These are phyloP conservation scores for Moniliophthora roreri DNA, from an alignment of 1,284 basidiomycete species.

Conservation along the genomic window DNA sequence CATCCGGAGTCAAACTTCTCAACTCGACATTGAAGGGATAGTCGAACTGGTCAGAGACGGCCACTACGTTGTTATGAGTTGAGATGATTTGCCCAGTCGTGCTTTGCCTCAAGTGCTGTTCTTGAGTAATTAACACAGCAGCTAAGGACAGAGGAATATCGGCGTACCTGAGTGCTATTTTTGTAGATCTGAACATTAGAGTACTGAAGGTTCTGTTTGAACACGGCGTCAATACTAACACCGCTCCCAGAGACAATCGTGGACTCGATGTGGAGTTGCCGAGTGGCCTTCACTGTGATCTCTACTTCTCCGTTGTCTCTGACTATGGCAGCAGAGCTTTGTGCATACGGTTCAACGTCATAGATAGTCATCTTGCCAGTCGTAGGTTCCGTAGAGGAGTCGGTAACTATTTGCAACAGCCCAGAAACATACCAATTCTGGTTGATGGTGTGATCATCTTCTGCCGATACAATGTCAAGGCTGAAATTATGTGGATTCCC, in stretches of 20 bases:
- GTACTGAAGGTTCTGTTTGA: conserved; percentile 45
- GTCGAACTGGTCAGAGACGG: conserved; percentile 19
- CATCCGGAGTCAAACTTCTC: conserved; percentile 4
- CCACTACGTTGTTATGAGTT: conserved; percentile 25
- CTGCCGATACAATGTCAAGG: conserved; percentile 73
- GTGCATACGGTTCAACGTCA: conserved; percentile 55
- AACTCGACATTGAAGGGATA: too few species aligned
- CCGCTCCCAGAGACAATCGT: conserved; percentile 51
- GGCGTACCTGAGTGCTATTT: conserved; percentile 41
- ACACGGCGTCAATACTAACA: conserved; percentile 41
- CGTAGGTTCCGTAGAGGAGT: conserved; percentile 60
- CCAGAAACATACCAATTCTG: conserved; percentile 80
- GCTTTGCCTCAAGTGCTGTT: conserved; percentile 23
- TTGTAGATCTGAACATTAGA: conserved; percentile 51
- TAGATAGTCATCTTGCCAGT: conserved; percentile 66
- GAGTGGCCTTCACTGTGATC: conserved; percentile 46
- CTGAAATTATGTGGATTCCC: conserved; percentile 66
- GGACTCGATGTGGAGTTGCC: conserved; percentile 45
- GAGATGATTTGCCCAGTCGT: conserved; percentile 22
- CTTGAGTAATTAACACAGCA: neutral
- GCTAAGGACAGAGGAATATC: neutral
- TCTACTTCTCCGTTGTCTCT: conserved; percentile 41
- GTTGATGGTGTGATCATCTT: conserved; percentile 62
- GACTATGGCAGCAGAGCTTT: conserved; percentile 44
- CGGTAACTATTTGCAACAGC: conserved; percentile 66